Conservation (phyloP, 345 rosid genomes). For the Brassica cretica region DNA sequence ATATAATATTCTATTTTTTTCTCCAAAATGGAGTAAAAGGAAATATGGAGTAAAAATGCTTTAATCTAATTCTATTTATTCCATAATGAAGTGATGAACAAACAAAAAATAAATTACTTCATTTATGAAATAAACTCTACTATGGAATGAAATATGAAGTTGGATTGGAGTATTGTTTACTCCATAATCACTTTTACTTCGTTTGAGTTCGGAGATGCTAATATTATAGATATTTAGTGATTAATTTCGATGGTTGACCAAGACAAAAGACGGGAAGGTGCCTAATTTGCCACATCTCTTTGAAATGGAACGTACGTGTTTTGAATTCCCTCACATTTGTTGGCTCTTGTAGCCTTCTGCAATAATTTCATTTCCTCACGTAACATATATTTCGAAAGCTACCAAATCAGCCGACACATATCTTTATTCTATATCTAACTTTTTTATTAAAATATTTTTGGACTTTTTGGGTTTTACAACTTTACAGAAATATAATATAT, state of each 20-base stretch:
- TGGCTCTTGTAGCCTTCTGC: conserved; percentile 17
- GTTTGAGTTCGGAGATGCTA: neutral
- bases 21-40: too few species aligned
- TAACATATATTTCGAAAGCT: neutral
- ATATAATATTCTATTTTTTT: too few species aligned
- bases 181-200: too few species aligned
- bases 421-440: neutral
- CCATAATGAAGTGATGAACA: too few species aligned
- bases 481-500: neutral
- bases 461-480: neutral
- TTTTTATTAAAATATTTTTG: too few species aligned
- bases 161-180: too few species aligned
- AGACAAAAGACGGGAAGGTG: conserved; percentile 22
- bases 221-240: neutral
- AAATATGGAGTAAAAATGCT: too few species aligned
- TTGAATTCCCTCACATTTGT: conserved; percentile 21
- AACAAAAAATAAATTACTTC: too few species aligned
- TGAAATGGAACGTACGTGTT: conserved; percentile 32
- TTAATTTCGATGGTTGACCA: neutral
- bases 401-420: conserved; percentile 35
- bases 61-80: too few species aligned
- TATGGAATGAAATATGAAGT: too few species aligned
- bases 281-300: conserved; percentile 32
- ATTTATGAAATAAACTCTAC: too few species aligned
- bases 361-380: conserved; percentile 21